Base-by-base conservation (phyloP, 768 basidiomycete genomes). In the Podaxis pistillaris region DNA sequence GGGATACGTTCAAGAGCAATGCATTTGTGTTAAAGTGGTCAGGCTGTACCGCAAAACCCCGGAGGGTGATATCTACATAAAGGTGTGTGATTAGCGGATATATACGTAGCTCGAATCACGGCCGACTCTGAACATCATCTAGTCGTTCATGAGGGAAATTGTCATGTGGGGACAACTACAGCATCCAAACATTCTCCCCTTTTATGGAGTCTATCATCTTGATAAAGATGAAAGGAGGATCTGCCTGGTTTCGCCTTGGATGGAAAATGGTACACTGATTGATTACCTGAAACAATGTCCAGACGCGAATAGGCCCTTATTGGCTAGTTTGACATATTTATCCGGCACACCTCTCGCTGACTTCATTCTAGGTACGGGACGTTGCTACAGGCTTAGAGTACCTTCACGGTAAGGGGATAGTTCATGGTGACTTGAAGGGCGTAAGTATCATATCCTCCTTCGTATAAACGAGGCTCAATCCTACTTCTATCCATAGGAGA, bases 21-120 rank as follows among this genome's bases (percentile, higher is more conserved):
- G 56, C 2, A 68, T 74, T 0, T 72, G 70, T 46, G 36, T 73
- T 30, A 74, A 74, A 55, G 60, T 71, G 2, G 59, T 73, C 22
- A 71, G 63, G 47, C 58, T 71, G 38, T 74, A 71, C 28, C 63
- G 68, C 64, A 24, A 22, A n/a, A 19, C 19, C 67, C 68, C 30
- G 30, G 8, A 33, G 30, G 7, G 30, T 33, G 30, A 13, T 63
- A 68, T 38, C 58, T 37, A 40, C 46, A 60, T 46, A 46, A 46
- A 46, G 15, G 44, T 17, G 4, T 15, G 44, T n/a, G 17, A 5
- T 46, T 2, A 46, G 17, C 19, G 0, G 15, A 4, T 5, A n/a
- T n/a, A 19, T n/a, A n/a, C 8, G 17, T 17, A 46, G 7, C n/a
- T 7, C 44, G 2, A n/a, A 6, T 33, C 1, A 6, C 19, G 15